phyloP scores from a whole-genome alignment of 208 protist genomes.

The Leishmania gerbilli region DNA sequence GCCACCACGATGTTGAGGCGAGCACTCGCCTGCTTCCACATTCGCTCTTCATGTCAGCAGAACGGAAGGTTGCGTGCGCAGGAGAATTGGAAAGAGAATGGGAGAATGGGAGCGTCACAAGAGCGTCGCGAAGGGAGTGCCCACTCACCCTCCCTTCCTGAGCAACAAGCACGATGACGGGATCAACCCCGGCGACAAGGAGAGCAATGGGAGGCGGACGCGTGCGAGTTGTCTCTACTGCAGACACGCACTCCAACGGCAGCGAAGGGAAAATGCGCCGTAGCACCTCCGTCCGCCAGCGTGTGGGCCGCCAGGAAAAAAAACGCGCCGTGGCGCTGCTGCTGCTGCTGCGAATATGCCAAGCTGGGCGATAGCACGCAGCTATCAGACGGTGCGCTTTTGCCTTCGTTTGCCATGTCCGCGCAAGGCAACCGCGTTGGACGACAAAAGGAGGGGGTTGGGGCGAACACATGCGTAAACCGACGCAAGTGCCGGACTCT shows the following conservation, averaged over 20 bases:
- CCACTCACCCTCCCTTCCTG: not conserved
- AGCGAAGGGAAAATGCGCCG: not conserved
- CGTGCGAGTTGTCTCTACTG: not conserved
- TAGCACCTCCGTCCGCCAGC: not conserved
- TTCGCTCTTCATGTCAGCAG: conserved; percentile 7
- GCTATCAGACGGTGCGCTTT: not conserved
- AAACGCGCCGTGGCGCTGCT: not conserved
- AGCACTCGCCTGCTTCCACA: conserved; percentile 51
- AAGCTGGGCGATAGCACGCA: not conserved
- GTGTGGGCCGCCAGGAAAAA: not conserved
- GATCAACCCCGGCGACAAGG: not conserved
- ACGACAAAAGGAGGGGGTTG: not conserved
- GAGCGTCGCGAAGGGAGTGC: not conserved
- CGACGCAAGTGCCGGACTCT: not conserved
- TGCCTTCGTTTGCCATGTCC: not conserved
- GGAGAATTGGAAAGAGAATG: not conserved
- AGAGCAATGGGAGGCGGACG: not conserved
- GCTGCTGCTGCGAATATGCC: too few relatives aligned
- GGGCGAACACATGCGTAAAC: not conserved
- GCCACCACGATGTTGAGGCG: conserved; percentile 41
- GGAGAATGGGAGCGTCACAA: not conserved
- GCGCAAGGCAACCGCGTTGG: not conserved
- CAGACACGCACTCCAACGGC: conserved; percentile 6
- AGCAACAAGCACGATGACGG: not conserved
- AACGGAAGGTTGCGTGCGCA: not conserved